Percentiles rank a stretch among this genome's conserved stretches.
Conservation (phyloP, 164 flowering plant species). For the Santalum album region DNA sequence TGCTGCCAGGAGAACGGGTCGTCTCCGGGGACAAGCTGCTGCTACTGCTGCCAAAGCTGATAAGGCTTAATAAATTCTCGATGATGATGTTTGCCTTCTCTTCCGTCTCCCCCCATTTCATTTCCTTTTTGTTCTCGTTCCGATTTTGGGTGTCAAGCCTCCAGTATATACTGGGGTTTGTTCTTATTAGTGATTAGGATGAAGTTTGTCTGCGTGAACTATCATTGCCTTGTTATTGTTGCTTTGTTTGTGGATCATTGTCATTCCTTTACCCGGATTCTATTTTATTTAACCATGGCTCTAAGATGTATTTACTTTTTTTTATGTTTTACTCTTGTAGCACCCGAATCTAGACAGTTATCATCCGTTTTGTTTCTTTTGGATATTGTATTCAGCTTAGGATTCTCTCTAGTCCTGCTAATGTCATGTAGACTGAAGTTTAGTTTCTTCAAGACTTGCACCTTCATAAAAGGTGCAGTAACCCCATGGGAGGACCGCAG, state of each 20-base stretch:
- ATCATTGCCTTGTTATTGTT: neutral
- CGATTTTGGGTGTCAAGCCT: neutral
- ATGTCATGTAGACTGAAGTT: too few species aligned
- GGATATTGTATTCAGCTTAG: too few species aligned
- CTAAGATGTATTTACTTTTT: too few species aligned
- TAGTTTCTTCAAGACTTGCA: too few species aligned
- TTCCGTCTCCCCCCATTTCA: neutral
- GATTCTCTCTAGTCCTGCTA: too few species aligned
- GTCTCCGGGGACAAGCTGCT: constrained; percentile 49
- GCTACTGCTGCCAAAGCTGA: constrained; percentile 47
- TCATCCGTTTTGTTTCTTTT: too few species aligned
- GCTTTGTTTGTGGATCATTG: neutral
- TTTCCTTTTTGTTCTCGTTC: neutral
- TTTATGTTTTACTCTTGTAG: too few species aligned
- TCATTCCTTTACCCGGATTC: neutral
- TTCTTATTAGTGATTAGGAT: neutral
- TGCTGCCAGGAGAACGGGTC: constrained; percentile 58
- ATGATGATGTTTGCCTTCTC: neutral
- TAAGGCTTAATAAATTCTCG: constrained; percentile 20
- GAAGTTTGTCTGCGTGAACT: neutral
- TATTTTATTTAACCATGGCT: neutral
- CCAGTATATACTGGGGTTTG: neutral
- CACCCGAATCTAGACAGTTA: too few species aligned
- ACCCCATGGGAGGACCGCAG: too few species aligned
- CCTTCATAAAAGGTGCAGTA: too few species aligned